Evolutionary conservation across 2,329 filamentous ascomycete genomes (phyloP).

Genomic region (Pseudogymnoascus sp.): DNA sequence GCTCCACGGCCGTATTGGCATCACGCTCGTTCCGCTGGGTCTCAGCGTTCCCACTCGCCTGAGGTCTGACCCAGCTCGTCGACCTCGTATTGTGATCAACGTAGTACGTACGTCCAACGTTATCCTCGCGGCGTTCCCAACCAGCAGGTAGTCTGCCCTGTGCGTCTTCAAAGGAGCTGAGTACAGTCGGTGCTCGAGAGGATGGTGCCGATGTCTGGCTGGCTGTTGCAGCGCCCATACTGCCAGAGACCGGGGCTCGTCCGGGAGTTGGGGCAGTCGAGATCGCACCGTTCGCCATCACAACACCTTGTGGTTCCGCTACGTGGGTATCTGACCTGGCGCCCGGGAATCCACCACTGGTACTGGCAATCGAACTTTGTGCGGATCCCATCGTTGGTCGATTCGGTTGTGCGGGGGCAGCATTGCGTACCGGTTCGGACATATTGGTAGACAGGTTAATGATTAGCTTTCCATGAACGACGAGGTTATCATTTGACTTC

Average conservation of each 20-base stretch:
- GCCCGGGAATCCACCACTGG: slow-evolving; percentile 18
- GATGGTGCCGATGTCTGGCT: slow-evolving; percentile 13
- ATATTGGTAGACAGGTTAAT: slow-evolving; percentile 93
- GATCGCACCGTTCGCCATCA: slow-evolving; percentile 25
- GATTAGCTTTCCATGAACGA: slow-evolving; percentile 96
- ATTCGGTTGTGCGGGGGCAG: slow-evolving; percentile 18
- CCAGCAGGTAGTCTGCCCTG: slow-evolving; percentile 86
- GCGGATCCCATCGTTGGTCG: slow-evolving; percentile 26
- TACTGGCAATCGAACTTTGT: slow-evolving; percentile 22
- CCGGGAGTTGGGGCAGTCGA: slow-evolving; percentile 26
- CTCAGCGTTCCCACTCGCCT: slow-evolving; percentile 65
- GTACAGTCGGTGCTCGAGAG: slow-evolving; percentile 36
- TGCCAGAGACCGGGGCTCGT: slow-evolving; percentile 27
- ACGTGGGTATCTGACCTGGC: slow-evolving; percentile 22
- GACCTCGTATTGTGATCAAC: slow-evolving; percentile 96
- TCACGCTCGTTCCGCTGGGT: slow-evolving; percentile 74
- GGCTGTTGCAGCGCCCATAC: slow-evolving; percentile 20
- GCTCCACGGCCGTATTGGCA: slow-evolving; percentile 85
- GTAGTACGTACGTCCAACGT: slow-evolving; percentile 91
- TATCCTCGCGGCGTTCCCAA: slow-evolving; percentile 94
- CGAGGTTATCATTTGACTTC: slow-evolving; percentile 95
- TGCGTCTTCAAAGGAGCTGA: slow-evolving; percentile 94
- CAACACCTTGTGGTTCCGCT: slow-evolving; percentile 17
- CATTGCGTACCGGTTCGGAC: slow-evolving; percentile 50
- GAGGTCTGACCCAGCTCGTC: slow-evolving; percentile 91